Evolutionary conservation across 208 protist species (phyloP).

Genomic region (Trypanosoma melophagium): DNA sequence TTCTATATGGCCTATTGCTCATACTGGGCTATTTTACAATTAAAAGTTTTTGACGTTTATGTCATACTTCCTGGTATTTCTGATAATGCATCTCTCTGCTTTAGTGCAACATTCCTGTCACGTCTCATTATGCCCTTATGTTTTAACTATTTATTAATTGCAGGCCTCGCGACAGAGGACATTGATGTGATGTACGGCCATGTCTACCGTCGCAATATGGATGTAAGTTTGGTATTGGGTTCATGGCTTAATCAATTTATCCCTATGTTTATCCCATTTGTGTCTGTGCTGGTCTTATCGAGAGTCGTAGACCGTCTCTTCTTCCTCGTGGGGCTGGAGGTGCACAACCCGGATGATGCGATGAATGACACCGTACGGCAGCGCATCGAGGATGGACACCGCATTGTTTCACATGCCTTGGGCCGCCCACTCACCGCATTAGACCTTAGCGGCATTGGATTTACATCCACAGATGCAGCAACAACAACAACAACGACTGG

Average conservation of each 20-base stretch:
- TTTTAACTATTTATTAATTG: slow-evolving; percentile 89
- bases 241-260: slow-evolving; percentile 78
- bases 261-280: slow-evolving; percentile 85
- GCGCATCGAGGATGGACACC: slow-evolving; percentile 76
- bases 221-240: slow-evolving; percentile 77
- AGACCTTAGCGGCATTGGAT: slow-evolving; percentile 24
- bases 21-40: slow-evolving; percentile 90
- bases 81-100: slow-evolving; percentile 88
- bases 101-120: slow-evolving; percentile 85
- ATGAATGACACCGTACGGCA: slow-evolving; percentile 65
- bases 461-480: neutral
- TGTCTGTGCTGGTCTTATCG: slow-evolving; percentile 68
- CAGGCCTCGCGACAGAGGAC: slow-evolving; percentile 47
- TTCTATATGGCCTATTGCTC: slow-evolving; percentile 91
- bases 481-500: neutral
- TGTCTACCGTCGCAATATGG: slow-evolving; percentile 89
- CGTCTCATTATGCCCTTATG: slow-evolving; percentile 91
- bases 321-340: slow-evolving; percentile 67
- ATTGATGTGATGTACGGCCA: slow-evolving; percentile 86
- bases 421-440: slow-evolving; percentile 60
- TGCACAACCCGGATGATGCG: slow-evolving; percentile 78
- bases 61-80: slow-evolving; percentile 85
- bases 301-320: slow-evolving; percentile 72
- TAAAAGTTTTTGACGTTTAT: slow-evolving; percentile 91
- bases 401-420: slow-evolving; percentile 69